Evolutionary conservation across 2,329 filamentous ascomycete species (phyloP).

Genomic region (Dactylellina cionopaga): DNA sequence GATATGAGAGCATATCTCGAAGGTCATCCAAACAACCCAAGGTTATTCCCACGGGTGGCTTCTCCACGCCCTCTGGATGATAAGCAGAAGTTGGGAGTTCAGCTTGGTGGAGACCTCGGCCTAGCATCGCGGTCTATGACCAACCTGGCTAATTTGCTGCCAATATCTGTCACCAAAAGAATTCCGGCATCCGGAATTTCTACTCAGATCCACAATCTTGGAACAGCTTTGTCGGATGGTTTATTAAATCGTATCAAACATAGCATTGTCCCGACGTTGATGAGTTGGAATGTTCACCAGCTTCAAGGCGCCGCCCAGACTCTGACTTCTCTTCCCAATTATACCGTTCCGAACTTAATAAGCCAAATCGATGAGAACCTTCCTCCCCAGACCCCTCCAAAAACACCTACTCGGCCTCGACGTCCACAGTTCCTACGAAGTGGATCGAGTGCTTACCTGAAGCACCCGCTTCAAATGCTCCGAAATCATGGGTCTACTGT

Average conservation of each 20-base stretch:
- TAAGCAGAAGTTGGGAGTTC: conserved; percentile 6
- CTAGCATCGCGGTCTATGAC: conserved; percentile 39
- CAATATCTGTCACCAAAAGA: conserved; percentile 8
- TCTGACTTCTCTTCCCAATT: background rate
- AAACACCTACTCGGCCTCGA: background rate
- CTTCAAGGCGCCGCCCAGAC: too few species aligned
- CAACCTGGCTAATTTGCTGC: conserved; percentile 28
- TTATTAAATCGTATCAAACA: conserved; percentile 16
- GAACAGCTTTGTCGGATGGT: background rate
- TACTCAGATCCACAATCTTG: background rate
- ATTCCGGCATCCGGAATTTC: conserved; percentile 4
- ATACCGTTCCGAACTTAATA: background rate
- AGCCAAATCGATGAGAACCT: conserved; percentile 3
- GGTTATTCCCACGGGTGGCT: conserved; percentile 8
- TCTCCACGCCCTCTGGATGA: background rate
- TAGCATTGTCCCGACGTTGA: conserved; percentile 20
- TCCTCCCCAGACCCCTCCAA: background rate
- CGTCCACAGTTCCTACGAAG: conserved; percentile 14
- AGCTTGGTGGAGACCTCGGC: background rate
- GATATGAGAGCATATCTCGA: conserved; percentile 33
- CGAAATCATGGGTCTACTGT: conserved; percentile 19
- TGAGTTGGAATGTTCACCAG: conserved; percentile 12
- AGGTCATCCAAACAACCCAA: conserved; percentile 8
- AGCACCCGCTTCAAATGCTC: conserved; percentile 39
- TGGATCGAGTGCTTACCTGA: conserved; percentile 1